These are phyloP conservation scores for Mycena kentingensis DNA, from an alignment of 768 basidiomycete genomes.

Conservation along the genomic window DNA sequence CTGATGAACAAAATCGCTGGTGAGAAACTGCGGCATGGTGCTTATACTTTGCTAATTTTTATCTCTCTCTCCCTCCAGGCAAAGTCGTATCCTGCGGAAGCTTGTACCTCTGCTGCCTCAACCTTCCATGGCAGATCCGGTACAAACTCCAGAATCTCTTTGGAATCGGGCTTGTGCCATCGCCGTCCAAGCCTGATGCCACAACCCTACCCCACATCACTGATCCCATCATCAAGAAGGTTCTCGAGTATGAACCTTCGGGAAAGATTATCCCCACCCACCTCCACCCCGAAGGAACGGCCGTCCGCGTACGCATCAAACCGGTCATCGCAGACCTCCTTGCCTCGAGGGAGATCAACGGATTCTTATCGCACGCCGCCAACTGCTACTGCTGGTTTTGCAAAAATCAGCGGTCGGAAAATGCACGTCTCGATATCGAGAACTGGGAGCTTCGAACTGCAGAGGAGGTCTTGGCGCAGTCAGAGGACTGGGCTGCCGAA, in stretches of 20 bases:
- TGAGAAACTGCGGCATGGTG: background rate
- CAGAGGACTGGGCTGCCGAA: constrained; percentile 18
- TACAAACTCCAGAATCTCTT: constrained; percentile 29
- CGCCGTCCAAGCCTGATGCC: constrained; percentile 27
- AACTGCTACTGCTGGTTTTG: constrained; percentile 25
- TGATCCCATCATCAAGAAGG: constrained; percentile 2
- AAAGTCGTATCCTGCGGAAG: constrained; percentile 21
- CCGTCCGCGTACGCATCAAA: constrained; percentile 12
- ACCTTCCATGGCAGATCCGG: constrained; percentile 27
- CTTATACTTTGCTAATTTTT: background rate
- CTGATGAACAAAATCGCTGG: constrained; percentile 24
- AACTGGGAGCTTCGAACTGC: constrained; percentile 19
- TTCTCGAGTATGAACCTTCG: constrained; percentile 6
- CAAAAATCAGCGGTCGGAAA: constrained; percentile 1
- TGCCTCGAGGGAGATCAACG: constrained; percentile 18
- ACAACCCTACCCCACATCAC: constrained; percentile 9
- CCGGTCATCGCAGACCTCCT: constrained; percentile 20
- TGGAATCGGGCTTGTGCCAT: constrained; percentile 29
- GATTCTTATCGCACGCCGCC: constrained; percentile 16
- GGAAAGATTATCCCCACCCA: constrained; percentile 11
- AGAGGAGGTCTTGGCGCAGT: constrained; percentile 11
- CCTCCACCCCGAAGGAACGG: constrained; percentile 12
- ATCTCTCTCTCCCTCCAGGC: too few relatives aligned
- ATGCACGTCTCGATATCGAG: constrained; percentile 9
- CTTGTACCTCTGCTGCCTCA: constrained; percentile 26